A percentile compares a stretch with the other conserved stretches of the same genome.
Evolutionary conservation across 176 grass and related monocot genomes (phyloP).

Genomic region (Zizania latifolia): DNA sequence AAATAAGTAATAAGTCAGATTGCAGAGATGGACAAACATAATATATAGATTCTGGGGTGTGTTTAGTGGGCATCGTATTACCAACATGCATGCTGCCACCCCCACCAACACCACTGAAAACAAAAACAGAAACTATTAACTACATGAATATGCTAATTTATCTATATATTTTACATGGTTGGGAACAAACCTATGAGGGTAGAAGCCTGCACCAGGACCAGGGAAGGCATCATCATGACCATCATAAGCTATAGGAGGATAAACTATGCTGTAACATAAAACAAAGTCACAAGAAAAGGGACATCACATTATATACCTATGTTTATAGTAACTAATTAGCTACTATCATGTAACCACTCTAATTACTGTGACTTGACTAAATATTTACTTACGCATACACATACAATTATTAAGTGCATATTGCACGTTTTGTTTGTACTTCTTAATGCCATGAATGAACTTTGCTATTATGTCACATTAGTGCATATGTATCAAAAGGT

Average conservation of each 20-base stretch:
- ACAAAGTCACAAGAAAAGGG: not conserved
- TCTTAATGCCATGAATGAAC: not conserved
- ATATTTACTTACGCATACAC: not conserved
- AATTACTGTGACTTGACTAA: not conserved
- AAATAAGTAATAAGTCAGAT: not conserved
- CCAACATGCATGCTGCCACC: slow-evolving; percentile 82
- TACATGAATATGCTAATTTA: not conserved
- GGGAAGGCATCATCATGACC: slow-evolving; percentile 69
- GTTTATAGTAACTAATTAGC: not conserved
- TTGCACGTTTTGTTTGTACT: not conserved
- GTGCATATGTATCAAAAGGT: not conserved
- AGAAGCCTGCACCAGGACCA: slow-evolving; percentile 71
- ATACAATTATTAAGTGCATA: not conserved
- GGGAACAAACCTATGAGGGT: slow-evolving; percentile 60
- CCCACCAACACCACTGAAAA: slow-evolving; percentile 48
- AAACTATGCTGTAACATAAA: slow-evolving; percentile 45
- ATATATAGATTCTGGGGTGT: not conserved
- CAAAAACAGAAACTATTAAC: slow-evolving; percentile 23
- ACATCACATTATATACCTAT: not conserved
- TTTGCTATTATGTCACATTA: not conserved
- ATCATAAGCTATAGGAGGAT: slow-evolving; percentile 53
- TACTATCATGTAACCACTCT: no score
- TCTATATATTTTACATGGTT: not conserved
- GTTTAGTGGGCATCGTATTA: slow-evolving; percentile 33
- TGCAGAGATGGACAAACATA: not conserved